Base-by-base conservation (phyloP, 192 early-diverging fungal species). In the Helicostylum pulchrum region DNA sequence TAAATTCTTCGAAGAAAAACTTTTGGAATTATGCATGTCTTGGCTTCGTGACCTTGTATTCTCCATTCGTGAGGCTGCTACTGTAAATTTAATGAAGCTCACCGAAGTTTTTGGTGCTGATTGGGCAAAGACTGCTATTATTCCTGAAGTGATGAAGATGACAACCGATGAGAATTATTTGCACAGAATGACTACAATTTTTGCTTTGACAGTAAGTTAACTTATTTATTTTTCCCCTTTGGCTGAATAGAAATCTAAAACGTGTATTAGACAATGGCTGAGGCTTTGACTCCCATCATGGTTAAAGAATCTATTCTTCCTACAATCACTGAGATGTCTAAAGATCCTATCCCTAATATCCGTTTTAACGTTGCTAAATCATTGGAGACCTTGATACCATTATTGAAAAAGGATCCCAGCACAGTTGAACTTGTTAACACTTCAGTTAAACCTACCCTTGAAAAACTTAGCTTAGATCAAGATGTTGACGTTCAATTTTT, bases 351-450 rank as follows among this genome's bases (percentile, higher is more conserved):
- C 61, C 97, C 97, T 61, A 99, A 99, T 75, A 99, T 99, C 70
- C 90, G 97, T 39, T 99, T 99, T 86, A 99, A 98, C 62, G 96
- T 98, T 11, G 95, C 95, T 46, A 99, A 99, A 73, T 89, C 91
- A 53, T 80, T 96, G 66, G 92, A 94, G 74, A 80, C 86, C 1
- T 76, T 99, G 73, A 85, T 90, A 43, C 91, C 87, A 11, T 77
- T 93, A 6, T 81, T 96, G 55, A 87, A 87, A 67, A 79, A 79
- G 48, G 80, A 76, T 62, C 68, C 80, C 7, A 86, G 90, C 20
- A 83, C 90, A 7, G 79, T 75, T 23, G 64, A 67, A 10, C 66
- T 92, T 7, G 70, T 94, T 46, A 74, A 78, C 23, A 82, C 87
- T 17, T 77, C 88, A 53, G 82, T 98, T 64, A 88, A 88, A 62